Evolutionary conservation across 306 rosid genomes (phyloP), one percentile per base, ranked within the genome.

Genomic region (Begonia fuchsioides): DNA sequence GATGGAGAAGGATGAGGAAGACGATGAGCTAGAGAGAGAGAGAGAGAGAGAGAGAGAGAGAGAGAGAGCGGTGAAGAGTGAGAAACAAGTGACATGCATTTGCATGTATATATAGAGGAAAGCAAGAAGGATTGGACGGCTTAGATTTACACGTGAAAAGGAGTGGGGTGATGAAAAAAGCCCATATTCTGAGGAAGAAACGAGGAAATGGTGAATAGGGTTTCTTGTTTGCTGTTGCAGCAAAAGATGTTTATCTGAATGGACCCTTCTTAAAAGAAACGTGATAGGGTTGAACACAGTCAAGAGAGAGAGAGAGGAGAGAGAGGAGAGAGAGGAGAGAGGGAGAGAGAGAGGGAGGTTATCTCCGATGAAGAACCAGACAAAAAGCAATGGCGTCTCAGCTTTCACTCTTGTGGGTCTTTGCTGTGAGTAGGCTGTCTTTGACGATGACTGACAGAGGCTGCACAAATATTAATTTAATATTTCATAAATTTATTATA

Each of bases 281-380:
- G 45, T 41, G 45, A 41, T 8, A 10, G 10, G 12, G 45, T 41
- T 41, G 45, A 3, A 41, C 12, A 41, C 45, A 41, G 45, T 41
- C 45, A 41, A 41, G 45, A 10, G n/a, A 40, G 44, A 40, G 44
- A 10, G 44, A 40, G 44, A 40, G 44, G 44, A 40, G 44, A 40
- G 44, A 40, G 44, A 40, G 44, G 32, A 20, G 32, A 20, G 32
- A 20, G 32, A 20, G 32, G 35, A 20, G 32, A 20, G 32, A 20
- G 32, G 3, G 35, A 26, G 35, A 20, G 32, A 20, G 32, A 20
- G 32, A 20, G 32, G 7, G 35, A 26, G 35, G 35, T 26, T 26
- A 26, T 26, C 35, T 26, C 35, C 35, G 7, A 26, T 26, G 35
- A 41, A 40, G 13, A 19, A 10, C 17, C 18, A 13, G 3, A 10